A percentile compares a stretch with the other conserved stretches of the same genome.
phyloP scores from a whole-genome alignment of 768 basidiomycete genomes.

The Floccularia luteovirens region DNA sequence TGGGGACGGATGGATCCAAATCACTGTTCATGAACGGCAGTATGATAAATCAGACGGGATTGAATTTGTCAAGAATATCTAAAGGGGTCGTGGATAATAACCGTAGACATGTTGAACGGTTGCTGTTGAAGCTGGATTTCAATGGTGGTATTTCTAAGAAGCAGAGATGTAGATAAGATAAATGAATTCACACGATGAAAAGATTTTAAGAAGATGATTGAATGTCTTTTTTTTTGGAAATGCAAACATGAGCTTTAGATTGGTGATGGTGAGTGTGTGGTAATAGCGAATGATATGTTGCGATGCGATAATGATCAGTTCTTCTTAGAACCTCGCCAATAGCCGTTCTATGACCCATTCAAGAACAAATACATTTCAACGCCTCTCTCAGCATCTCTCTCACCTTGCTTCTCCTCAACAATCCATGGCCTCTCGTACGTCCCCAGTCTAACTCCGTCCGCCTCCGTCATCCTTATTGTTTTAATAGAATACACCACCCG shows the following conservation, averaged over 20 bases:
- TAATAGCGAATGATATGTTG: slow-evolving; percentile 7
- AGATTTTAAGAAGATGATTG: slow-evolving; percentile 34
- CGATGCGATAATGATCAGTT: too few relatives aligned
- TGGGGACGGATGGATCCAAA: slow-evolving; percentile 59
- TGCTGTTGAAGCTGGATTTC: slow-evolving; percentile 79
- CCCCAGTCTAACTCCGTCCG: too few relatives aligned
- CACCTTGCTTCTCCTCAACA: slow-evolving; percentile 37
- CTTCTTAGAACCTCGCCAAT: slow-evolving; percentile 11
- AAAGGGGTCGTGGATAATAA: slow-evolving; percentile 58
- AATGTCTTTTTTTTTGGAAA: too few relatives aligned
- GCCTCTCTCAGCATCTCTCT: slow-evolving; percentile 59
- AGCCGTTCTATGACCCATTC: slow-evolving; percentile 27
- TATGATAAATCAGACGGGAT: slow-evolving; percentile 45
- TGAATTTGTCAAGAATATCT: slow-evolving; percentile 40
- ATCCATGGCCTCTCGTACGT: slow-evolving; percentile 54
- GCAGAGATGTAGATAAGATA: slow-evolving; percentile 16
- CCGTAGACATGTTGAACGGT: slow-evolving; percentile 73
- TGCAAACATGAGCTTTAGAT: too few relatives aligned
- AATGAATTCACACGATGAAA: slow-evolving; percentile 20
- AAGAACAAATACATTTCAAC: slow-evolving; percentile 33
- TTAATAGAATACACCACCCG: slow-evolving; percentile 66
- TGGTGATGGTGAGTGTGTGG: not conserved
- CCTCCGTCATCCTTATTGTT: too few relatives aligned
- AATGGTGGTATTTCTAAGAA: slow-evolving; percentile 67
- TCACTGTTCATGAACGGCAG: slow-evolving; percentile 57